These are phyloP conservation scores for Solanum medicagineum DNA, from an alignment of 257 asterid species.

Conservation along the genomic window DNA sequence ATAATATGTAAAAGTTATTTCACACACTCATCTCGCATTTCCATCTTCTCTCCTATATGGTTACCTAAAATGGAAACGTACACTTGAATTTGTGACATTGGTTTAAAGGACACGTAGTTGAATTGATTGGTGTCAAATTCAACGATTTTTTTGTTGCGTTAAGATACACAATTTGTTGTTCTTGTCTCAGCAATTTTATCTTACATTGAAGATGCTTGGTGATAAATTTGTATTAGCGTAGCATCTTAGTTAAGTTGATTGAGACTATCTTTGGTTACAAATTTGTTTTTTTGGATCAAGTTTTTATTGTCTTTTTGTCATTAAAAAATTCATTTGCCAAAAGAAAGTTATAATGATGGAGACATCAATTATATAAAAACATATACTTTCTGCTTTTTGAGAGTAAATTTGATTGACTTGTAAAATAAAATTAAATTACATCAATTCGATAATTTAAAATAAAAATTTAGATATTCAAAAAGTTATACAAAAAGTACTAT, in stretches of 20 bases:
- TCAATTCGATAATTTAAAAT: not conserved
- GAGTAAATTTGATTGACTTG: fast-evolving
- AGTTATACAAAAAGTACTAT: not conserved
- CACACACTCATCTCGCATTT: no score
- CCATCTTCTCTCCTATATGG: no score
- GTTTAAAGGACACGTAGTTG: not conserved
- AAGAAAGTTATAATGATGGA: not conserved
- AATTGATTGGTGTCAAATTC: not conserved
- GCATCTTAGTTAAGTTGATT: not conserved
- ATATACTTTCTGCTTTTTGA: fast-evolving
- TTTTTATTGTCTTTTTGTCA: not conserved
- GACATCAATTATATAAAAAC: not conserved
- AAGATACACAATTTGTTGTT: no score
- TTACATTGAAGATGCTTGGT: not conserved
- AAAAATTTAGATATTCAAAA: not conserved
- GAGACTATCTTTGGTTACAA: not conserved
- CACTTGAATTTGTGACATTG: no score
- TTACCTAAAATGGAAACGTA: no score
- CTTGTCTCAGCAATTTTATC: not conserved
- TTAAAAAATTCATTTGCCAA: not conserved
- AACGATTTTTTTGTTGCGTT: not conserved
- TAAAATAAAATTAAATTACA: not conserved
- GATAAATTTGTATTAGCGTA: not conserved
- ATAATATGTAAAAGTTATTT: no score
- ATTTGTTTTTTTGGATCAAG: not conserved